These are phyloP conservation scores for Hordeum marinum DNA, from an alignment of 176 grass and related monocot species.

Conservation along the genomic window DNA sequence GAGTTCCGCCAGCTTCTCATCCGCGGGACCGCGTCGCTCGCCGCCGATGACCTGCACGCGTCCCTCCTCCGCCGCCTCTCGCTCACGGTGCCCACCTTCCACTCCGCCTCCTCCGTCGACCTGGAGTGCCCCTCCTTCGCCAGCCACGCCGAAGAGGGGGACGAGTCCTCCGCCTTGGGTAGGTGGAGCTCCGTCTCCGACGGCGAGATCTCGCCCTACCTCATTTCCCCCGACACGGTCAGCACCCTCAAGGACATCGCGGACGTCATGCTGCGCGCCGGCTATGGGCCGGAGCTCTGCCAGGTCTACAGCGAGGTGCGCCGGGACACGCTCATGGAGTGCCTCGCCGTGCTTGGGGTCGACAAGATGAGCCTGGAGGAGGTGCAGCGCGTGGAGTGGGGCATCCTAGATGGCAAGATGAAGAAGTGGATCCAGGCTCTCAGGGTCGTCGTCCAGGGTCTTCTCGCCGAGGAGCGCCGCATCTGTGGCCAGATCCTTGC, in stretches of 20 bases:
- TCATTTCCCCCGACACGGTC: slow-evolving; percentile 51
- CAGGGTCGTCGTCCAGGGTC: slow-evolving; percentile 46
- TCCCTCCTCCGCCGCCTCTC: slow-evolving; percentile 63
- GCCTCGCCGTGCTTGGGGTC: slow-evolving; percentile 62
- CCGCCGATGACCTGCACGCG: slow-evolving; percentile 39
- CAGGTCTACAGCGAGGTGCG: slow-evolving; percentile 80
- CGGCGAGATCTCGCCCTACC: slow-evolving; percentile 58
- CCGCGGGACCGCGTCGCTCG: slow-evolving; percentile 39
- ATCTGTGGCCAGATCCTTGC: slow-evolving; percentile 64
- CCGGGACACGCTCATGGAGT: slow-evolving; percentile 65
- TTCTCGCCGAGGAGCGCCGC: slow-evolving; percentile 67
- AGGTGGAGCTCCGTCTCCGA: slow-evolving; percentile 43
- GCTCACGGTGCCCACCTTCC: slow-evolving; percentile 47
- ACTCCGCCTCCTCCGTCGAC: slow-evolving; percentile 27
- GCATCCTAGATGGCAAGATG: slow-evolving; percentile 75
- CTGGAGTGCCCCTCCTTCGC: slow-evolving; percentile 50
- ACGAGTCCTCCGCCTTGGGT: not conserved
- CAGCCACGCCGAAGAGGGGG: slow-evolving; percentile 11
- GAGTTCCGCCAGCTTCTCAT: slow-evolving; percentile 86
- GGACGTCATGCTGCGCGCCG: slow-evolving; percentile 62
- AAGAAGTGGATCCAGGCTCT: slow-evolving; percentile 89
- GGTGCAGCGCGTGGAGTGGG: slow-evolving; percentile 87
- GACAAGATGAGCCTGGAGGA: slow-evolving; percentile 84
- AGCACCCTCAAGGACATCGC: slow-evolving; percentile 59
- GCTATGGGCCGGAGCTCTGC: slow-evolving; percentile 67